These are phyloP conservation scores for Candida stauntonica DNA, from an alignment of 805 yeast species.

Conservation along the genomic window DNA sequence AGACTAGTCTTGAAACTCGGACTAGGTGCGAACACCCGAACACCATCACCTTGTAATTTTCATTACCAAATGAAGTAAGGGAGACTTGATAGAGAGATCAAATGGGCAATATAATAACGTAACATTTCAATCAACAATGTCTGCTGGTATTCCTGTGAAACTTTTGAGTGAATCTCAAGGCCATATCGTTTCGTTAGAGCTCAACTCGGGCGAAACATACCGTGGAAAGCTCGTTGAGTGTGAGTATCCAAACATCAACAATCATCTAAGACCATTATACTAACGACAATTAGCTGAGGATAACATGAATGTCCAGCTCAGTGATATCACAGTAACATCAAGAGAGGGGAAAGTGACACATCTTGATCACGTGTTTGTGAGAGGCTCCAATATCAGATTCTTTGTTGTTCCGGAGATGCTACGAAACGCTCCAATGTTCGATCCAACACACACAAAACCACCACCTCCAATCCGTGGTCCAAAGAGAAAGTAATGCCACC, in stretches of 20 bases:
- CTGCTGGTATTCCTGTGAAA: slow-evolving; percentile 75
- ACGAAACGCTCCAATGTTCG: slow-evolving; percentile 84
- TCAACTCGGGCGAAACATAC: slow-evolving; percentile 80
- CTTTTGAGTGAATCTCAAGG: slow-evolving; percentile 88
- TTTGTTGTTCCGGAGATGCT: slow-evolving; percentile 86
- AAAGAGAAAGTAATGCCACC: slow-evolving; percentile 32
- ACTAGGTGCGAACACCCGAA: neutral
- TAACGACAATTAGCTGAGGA: slow-evolving; percentile 50
- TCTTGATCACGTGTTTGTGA: slow-evolving; percentile 78
- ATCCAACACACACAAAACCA: slow-evolving; percentile 53
- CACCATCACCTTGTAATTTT: too few relatives aligned
- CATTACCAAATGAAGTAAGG: too few relatives aligned
- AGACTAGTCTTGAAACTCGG: too few relatives aligned
- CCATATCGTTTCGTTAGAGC: slow-evolving; percentile 77
- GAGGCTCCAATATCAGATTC: slow-evolving; percentile 88
- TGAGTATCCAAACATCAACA: slow-evolving; percentile 13
- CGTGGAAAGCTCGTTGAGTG: slow-evolving; percentile 82
- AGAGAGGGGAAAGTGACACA: slow-evolving; percentile 71
- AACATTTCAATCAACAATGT: slow-evolving; percentile 15
- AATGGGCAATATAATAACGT: too few relatives aligned
- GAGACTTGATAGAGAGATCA: too few relatives aligned
- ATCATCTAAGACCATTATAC: slow-evolving; percentile 1
- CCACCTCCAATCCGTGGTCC: slow-evolving; percentile 71
- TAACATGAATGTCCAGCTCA: slow-evolving; percentile 86
- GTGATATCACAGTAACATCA: slow-evolving; percentile 76